Evolutionary conservation across 1,139 yeast genomes (phyloP), one percentile per base, ranked within the genome.

Genomic region (Pichia sp.): DNA sequence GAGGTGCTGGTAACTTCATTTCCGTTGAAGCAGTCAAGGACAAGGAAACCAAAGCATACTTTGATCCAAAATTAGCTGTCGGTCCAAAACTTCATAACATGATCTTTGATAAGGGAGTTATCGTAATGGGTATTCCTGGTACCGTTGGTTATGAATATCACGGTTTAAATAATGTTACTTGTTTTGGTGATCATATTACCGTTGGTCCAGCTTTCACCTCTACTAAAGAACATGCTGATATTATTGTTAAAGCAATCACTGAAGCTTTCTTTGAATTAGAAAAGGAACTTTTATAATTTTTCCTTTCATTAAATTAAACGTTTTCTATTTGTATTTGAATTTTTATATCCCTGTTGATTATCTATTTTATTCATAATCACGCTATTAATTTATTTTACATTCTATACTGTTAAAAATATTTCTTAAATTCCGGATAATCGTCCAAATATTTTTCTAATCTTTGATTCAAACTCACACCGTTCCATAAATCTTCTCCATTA

Each of bases 1-100:
- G 85, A 66, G 85, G 85, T 48, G 66, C 75, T 54, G 85, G 84
- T 54, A 79, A 80, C 34, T 79, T 79, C 64, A 72, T 83, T 78
- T 67, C 78, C 9, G 62, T 79, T 47, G 84, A 79, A 62, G 67
- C 78, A 46, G 81, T 78, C 50, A 72, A 78, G 57, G 71, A 78
- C 59, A 70, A 68, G 52, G 60, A 54, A 58, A 73, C 81, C 35
- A 77, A 76, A 54, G 77, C 75, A 55, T 67, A 72, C 8, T 76
- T 76, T 54, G 69, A 67, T 27, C 60, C 66, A 10, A 60, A 59
- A 7, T 46, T 67, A 29, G 62, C 65, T 31, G 63, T 72, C 40
- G 73, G 70, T 31, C 60, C 63, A 42, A 61, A 61, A 39, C 63
- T 76, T 45, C 65, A 66, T 46, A 64, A 67, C 10, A 60, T 64